A percentile compares a stretch with the other conserved stretches of the same genome.
Conservation (phyloP, 106 monocot genomes). For the Dioscorea dumetorum region DNA sequence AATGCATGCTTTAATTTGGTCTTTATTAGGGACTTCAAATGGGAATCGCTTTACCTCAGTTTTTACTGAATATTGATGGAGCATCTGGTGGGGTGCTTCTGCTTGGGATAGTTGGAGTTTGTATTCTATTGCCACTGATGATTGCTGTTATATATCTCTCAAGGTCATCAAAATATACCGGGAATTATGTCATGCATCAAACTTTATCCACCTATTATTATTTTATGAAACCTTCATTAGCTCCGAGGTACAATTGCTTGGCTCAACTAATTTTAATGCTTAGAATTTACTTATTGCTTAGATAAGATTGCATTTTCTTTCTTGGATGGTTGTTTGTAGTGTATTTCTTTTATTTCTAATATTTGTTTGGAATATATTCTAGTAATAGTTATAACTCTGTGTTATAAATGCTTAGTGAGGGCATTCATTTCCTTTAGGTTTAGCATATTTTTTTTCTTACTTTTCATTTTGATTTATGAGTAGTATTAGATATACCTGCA, state of each 20-base stretch:
- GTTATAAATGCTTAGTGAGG: no score
- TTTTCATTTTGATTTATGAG: no score
- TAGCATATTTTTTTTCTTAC: no score
- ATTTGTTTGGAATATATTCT: no score
- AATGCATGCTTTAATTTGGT: not conserved
- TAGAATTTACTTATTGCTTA: no score
- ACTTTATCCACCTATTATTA: conserved; percentile 78
- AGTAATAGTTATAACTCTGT: no score
- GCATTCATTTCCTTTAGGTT: no score
- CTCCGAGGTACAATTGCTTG: conserved; percentile 50
- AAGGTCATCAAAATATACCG: conserved; percentile 86
- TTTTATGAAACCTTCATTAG: conserved; percentile 83
- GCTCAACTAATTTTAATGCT: no score
- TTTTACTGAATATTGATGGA: conserved; percentile 77
- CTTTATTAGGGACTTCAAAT: conserved; percentile 73
- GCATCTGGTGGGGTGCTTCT: conserved; percentile 77
- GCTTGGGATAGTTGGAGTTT: conserved; percentile 88
- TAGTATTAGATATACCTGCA: no score
- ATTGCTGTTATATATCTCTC: conserved; percentile 84
- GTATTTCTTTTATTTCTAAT: no score
- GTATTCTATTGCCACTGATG: conserved; percentile 79
- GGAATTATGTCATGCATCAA: conserved; percentile 86
- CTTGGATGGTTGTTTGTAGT: no score
- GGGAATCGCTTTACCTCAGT: conserved; percentile 93
- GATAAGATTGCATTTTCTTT: no score